Percentiles rank a stretch among this genome's conserved stretches.
Conservation (phyloP, 768 basidiomycete species). For the Leccinum subgranulosum region DNA sequence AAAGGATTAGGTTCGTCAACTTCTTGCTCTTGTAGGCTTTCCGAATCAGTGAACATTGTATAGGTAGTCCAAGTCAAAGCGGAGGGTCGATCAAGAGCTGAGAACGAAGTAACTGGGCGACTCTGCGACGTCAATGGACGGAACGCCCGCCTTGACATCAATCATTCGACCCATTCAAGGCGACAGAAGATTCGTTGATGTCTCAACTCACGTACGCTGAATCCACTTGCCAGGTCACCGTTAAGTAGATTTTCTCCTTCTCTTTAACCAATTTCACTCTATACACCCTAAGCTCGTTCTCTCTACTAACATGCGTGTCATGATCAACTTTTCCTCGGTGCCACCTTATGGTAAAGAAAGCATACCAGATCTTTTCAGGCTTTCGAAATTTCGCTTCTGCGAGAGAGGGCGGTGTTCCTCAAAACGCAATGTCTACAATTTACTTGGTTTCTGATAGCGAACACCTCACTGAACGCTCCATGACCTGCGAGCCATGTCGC, state of each 20-base stretch:
- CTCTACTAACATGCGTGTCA: neutral
- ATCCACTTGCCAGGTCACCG: neutral
- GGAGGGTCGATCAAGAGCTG: neutral
- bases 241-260: conserved; percentile 42
- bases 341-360: conserved; percentile 36
- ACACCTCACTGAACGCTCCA: conserved; percentile 51
- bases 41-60: neutral
- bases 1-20: conserved; percentile 33
- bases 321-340: conserved; percentile 41
- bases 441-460: conserved; percentile 30
- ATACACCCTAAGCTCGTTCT: conserved; percentile 36
- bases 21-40: neutral
- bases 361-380: conserved; percentile 58
- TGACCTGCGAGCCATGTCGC: conserved; percentile 31
- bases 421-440: conserved; percentile 65
- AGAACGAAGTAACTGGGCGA: conserved; percentile 15
- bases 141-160: neutral
- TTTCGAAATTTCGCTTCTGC: conserved; percentile 68
- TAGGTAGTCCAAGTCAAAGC: conserved; percentile 23
- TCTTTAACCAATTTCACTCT: conserved; percentile 26
- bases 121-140: conserved; percentile 29
- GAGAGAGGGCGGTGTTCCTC: conserved; percentile 46
- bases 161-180: conserved; percentile 12
- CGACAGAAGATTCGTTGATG: conserved; percentile 1
- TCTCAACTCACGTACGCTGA: neutral